These are phyloP conservation scores for Globisporangium cederbergense DNA, from an alignment of 352 stramenopile species.

Conservation along the genomic window DNA sequence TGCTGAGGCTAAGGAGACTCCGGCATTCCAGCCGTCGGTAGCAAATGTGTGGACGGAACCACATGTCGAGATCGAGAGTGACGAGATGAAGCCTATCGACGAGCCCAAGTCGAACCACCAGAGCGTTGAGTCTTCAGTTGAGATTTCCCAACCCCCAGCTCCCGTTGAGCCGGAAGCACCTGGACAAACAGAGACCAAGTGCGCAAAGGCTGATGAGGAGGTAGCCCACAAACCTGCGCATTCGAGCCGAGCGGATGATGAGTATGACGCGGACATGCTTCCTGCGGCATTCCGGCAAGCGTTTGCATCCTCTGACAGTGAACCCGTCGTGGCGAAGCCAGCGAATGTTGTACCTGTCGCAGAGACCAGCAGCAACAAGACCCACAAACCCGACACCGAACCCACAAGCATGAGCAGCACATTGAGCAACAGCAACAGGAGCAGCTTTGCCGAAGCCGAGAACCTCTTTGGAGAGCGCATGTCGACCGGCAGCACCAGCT, in stretches of 20 bases:
- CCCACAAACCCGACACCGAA: neutral
- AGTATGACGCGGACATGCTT: neutral
- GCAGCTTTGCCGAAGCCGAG: slow-evolving; percentile 11
- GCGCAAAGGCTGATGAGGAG: neutral
- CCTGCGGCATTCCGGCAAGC: slow-evolving; percentile 11
- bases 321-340: neutral
- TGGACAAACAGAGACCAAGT: neutral
- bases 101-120: neutral
- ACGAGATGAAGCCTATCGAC: neutral
- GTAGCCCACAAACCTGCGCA: neutral
- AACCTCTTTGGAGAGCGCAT: slow-evolving; percentile 22
- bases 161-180: neutral
- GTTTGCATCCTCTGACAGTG: slow-evolving; percentile 7
- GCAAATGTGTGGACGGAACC: neutral
- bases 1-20: neutral
- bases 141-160: neutral
- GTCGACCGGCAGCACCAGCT: slow-evolving; percentile 20
- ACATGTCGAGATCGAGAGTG: neutral
- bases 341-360: neutral
- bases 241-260: neutral
- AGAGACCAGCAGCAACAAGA: neutral
- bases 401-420: neutral
- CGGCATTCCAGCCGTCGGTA: neutral
- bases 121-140: neutral
- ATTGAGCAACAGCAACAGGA: neutral